Evolutionary conservation across 352 stramenopile genomes (phyloP).

Genomic region (Pythium grandisporangium): DNA sequence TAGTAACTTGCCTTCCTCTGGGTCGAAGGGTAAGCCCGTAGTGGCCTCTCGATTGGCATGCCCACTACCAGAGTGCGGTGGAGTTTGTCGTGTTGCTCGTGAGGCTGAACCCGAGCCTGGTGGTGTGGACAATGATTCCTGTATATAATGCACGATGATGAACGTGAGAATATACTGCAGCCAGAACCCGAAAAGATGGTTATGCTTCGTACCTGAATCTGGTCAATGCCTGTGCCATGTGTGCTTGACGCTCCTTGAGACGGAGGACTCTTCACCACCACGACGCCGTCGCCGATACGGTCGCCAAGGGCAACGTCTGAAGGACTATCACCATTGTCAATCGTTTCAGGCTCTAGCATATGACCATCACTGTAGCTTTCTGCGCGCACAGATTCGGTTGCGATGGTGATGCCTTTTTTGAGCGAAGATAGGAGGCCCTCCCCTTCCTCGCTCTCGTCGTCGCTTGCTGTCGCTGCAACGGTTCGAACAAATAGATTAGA

Average conservation of each 20-base stretch:
- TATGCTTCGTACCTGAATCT: background rate
- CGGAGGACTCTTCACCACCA: too few species aligned
- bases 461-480: slow-evolving; percentile 1
- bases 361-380: background rate
- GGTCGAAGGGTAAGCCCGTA: background rate
- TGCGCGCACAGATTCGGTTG: slow-evolving; percentile 11
- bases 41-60: background rate
- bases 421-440: slow-evolving; percentile 16
- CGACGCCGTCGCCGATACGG: too few species aligned
- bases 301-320: too few species aligned
- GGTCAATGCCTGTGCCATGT: background rate
- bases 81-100: slow-evolving; percentile 7
- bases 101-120: slow-evolving; percentile 7
- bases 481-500: slow-evolving; percentile 2
- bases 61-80: slow-evolving; percentile 9
- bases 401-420: slow-evolving; percentile 17
- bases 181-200: too few species aligned
- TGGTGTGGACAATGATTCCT: slow-evolving; percentile 1
- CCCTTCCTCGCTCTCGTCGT: slow-evolving; percentile 14
- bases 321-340: background rate
- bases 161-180: background rate
- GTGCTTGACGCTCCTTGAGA: too few species aligned
- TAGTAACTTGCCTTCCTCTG: slow-evolving; percentile 6
- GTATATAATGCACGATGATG: background rate
- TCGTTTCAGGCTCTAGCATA: background rate